phyloP scores from a whole-genome alignment of 768 basidiomycete species.

The Suillus subaureus region DNA sequence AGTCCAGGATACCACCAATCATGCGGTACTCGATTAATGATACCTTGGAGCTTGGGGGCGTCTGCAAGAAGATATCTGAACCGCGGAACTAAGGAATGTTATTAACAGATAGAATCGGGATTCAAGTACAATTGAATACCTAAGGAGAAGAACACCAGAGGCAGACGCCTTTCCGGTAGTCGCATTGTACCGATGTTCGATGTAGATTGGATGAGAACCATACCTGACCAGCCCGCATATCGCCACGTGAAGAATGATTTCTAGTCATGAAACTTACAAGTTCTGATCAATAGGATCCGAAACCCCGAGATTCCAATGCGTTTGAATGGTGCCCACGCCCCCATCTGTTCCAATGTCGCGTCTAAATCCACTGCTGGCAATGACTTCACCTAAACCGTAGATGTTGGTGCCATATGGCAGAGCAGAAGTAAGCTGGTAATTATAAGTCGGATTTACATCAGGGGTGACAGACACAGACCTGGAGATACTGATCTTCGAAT shows the following conservation, averaged over 20 bases:
- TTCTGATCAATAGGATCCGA: conserved; percentile 69
- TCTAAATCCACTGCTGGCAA: conserved; percentile 69
- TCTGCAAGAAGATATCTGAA: conserved; percentile 68
- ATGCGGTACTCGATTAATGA: conserved; percentile 73
- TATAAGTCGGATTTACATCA: background rate
- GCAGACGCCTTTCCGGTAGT: conserved; percentile 53
- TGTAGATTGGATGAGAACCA: conserved; percentile 72
- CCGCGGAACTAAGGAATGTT: conserved; percentile 52
- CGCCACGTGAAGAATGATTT: background rate
- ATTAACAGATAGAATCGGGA: conserved; percentile 2
- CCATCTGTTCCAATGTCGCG: conserved; percentile 56
- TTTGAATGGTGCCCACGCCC: conserved; percentile 59
- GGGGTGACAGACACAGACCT: conserved; percentile 38
- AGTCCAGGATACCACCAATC: conserved; percentile 77
- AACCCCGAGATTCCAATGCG: conserved; percentile 65
- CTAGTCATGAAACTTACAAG: conserved; percentile 44
- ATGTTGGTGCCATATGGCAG: conserved; percentile 70
- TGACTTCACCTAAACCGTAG: conserved; percentile 76
- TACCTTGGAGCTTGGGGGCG: conserved; percentile 50
- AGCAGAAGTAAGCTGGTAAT: conserved; percentile 56
- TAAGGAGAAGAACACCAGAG: conserved; percentile 81
- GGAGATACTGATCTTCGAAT: conserved; percentile 74
- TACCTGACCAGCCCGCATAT: conserved; percentile 43
- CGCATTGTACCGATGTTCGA: conserved; percentile 68
- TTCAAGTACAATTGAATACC: conserved; percentile 35